Evolutionary conservation across 2,329 filamentous ascomycete genomes (phyloP), one percentile per base, ranked within the genome.

Genomic region (Aspergillus quadricinctus): DNA sequence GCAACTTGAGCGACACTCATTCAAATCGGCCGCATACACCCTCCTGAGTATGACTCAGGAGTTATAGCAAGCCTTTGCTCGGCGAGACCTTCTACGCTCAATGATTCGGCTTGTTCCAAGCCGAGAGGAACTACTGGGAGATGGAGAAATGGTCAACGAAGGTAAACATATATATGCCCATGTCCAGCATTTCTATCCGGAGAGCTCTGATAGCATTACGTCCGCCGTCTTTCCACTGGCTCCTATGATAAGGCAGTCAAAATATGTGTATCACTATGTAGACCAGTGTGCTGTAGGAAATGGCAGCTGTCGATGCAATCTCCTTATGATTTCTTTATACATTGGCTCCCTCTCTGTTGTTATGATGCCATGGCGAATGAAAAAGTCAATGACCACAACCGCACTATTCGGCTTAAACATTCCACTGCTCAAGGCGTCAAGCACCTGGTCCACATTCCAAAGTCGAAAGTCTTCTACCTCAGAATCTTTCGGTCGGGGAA

Each of bases 381-480:
- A 64, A 56, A 71, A 72, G 14, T 72, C 66, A 9, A 74, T 55
- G 19, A 70, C 59, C 14, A 68, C 66, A n/a, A 73, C 53, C 8
- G 66, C 63, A 51, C 67, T 66, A 60, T 70, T 69, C 5, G 64
- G 60, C 49, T 72, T 71, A 41, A 75, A 73, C 48, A 61, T 57
- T 3, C 66, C 64, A 3, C 48, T 45, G 6, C 46, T 37, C 55
- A 75, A 45, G 1, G 69, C 68, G 4, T 52, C 31, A n/a, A 63
- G 46, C 1, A 72, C 60, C 46, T 72, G 59, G 0, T 64, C 62
- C 1, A 72, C 45, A 3, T 48, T 59, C 57, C 65, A 64, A 7
- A 74, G 56, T 4, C 58, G 49, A 50, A 74, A 71, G 9, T 59
- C 57, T 43, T 67, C 65, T 0, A 72, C 70, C 46, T 74, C 72